A percentile compares a stretch with the other conserved stretches of the same genome.
phyloP scores from a whole-genome alignment of 257 asterid species.

The Solanum sparsipilum region DNA sequence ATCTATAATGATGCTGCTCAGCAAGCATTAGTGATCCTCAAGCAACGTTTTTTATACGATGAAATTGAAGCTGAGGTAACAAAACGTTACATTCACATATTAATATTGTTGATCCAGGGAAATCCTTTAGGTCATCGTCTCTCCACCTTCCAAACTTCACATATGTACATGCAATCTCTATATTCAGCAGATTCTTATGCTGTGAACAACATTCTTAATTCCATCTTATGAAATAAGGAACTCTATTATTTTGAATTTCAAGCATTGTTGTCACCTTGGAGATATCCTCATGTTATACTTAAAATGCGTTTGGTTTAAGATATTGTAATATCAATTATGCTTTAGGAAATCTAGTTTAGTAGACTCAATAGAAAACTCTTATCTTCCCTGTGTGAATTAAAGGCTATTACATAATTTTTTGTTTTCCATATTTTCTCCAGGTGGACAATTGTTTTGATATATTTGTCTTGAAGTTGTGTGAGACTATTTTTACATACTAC shows the following conservation, averaged over 20 bases:
- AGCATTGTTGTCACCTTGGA: background rate
- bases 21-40: constrained; percentile 80
- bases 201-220: background rate
- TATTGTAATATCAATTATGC: background rate
- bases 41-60: constrained; percentile 97
- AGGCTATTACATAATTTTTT: background rate
- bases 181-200: background rate
- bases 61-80: constrained; percentile 99
- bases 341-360: background rate
- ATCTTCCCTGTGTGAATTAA: background rate
- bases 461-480: constrained; percentile 77
- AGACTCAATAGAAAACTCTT: background rate
- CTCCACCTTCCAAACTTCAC: background rate
- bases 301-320: background rate
- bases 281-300: background rate
- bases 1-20: constrained; percentile 98
- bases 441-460: constrained; percentile 96
- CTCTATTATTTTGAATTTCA: background rate
- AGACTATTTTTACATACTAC: constrained; percentile 74
- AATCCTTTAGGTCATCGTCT: background rate
- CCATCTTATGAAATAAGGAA: background rate
- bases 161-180: background rate
- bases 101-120: background rate
- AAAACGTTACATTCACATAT: background rate
- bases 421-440: constrained; percentile 28